Conservation (phyloP, 768 basidiomycete species). For the Lactarius trivialis region DNA sequence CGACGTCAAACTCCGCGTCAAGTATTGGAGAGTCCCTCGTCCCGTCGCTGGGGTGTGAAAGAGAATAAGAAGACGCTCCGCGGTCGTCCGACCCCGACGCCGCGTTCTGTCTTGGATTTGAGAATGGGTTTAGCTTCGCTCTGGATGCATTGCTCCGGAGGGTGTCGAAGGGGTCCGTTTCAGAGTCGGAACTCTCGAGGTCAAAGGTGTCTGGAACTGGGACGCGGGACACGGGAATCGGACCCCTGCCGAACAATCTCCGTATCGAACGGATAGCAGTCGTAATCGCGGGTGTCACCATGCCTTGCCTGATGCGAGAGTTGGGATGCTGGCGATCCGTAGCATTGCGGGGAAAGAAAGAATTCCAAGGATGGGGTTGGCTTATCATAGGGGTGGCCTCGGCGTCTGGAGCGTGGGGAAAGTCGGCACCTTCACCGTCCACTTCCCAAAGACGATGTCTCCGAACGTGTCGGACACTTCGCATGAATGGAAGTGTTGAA, state of each 20-base stretch:
- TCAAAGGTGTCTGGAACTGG: slow-evolving; percentile 6
- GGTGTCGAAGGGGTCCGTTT: slow-evolving; percentile 5
- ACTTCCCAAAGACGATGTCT: slow-evolving; percentile 8
- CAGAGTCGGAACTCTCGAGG: slow-evolving; percentile 3
- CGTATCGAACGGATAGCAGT: slow-evolving; percentile 2
- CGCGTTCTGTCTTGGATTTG: background rate
- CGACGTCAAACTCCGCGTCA: background rate
- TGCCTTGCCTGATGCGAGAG: background rate
- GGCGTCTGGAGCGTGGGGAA: background rate
- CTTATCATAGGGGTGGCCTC: slow-evolving; percentile 17
- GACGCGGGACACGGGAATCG: slow-evolving; percentile 9
- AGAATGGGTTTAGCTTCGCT: background rate
- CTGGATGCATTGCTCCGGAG: slow-evolving; percentile 1
- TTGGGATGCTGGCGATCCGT: background rate
- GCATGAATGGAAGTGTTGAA: slow-evolving; percentile 6
- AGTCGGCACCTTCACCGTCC: background rate
- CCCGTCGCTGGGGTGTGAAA: background rate
- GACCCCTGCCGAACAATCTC: slow-evolving; percentile 12
- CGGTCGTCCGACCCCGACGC: background rate
- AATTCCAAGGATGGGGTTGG: background rate
- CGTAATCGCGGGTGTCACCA: background rate
- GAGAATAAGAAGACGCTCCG: background rate
- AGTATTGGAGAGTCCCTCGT: background rate
- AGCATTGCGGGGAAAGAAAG: background rate
- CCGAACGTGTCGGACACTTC: background rate